Base-by-base conservation (phyloP, 495 filamentous ascomycete genomes). In the Annulohypoxylon nitens region DNA sequence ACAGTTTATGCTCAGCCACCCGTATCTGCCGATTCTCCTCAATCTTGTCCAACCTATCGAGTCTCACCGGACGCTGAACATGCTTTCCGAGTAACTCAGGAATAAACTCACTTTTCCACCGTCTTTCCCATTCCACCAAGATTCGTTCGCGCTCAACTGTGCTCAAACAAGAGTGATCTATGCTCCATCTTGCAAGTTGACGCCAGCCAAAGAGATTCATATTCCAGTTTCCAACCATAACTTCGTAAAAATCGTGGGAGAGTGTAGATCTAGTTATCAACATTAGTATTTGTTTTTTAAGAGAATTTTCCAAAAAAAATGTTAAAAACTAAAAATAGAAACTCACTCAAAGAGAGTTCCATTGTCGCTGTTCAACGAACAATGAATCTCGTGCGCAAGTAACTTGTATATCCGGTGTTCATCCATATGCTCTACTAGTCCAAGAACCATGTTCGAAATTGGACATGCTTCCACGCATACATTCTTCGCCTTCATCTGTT, bases 401-500 rank as follows among this genome's bases (percentile, higher is more conserved):
- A 88, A 69, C 39, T 70, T 79, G 41, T 87, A 88, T 36, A 87
- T 77, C n/a, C 83, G 67, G 54, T 88, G 87, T 14, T 83, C 82
- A 20, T 79, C 79, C 50, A 86, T 82, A 18, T 74, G 69, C 14
- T 83, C 80, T 34, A 83, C 83, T n/a, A 88, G 75, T 26, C 85
- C 85, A 12, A 88, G 75, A 5, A 97, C 87, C 80, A 97, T 94
- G 77, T 97, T 97, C 4, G 91, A 95, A 68, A 97, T 93, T 0
- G 95, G 95, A 73, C 95, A 98, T 53, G 91, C 90, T 78, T 99
- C 96, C 37, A 98, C 82, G 25, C 95, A 88, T 62, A 98, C 93
- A 61, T 88, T 88, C 69, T 91, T 91, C 60, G 91, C 87, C 79
- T 94, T 95, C 82, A 97, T 90, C 74, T 94, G 85, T 63, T 92